Evolutionary conservation across 2,329 filamentous ascomycete genomes (phyloP).

Genomic region (Leptographium flavum): DNA sequence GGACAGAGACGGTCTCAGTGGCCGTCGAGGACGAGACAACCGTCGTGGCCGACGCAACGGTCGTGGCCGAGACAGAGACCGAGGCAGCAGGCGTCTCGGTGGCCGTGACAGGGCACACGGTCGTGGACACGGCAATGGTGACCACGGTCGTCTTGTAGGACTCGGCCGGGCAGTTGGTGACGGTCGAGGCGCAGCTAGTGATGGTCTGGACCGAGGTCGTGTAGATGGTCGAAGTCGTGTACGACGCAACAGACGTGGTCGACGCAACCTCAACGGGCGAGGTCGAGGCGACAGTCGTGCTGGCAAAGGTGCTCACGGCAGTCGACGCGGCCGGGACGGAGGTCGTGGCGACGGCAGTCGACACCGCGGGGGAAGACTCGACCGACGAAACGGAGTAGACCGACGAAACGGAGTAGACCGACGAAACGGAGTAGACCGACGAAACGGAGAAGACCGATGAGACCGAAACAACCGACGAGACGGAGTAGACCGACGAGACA

Average conservation of each 20-base stretch:
- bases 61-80: constrained; percentile 6
- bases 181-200: constrained; percentile 30
- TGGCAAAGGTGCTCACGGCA: no score
- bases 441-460: not conserved
- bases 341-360: not conserved
- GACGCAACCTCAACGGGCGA: constrained; percentile 1
- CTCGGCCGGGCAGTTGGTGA: constrained; percentile 36
- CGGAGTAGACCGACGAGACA: no score
- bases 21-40: constrained; percentile 16
- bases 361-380: not conserved
- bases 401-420: not conserved
- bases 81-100: constrained; percentile 23
- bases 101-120: constrained; percentile 46
- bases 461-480: not conserved
- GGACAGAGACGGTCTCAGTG: constrained; percentile 25
- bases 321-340: not conserved
- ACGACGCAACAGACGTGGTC: not conserved
- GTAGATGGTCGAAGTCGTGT: constrained; percentile 24
- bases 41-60: constrained; percentile 1
- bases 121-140: constrained; percentile 43
- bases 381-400: not conserved
- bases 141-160: constrained; percentile 31
- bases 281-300: not conserved
- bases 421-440: not conserved
- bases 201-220: constrained; percentile 34